Conservation (phyloP, 176 grass and related monocot species). For the Eragrostis nindensis region DNA sequence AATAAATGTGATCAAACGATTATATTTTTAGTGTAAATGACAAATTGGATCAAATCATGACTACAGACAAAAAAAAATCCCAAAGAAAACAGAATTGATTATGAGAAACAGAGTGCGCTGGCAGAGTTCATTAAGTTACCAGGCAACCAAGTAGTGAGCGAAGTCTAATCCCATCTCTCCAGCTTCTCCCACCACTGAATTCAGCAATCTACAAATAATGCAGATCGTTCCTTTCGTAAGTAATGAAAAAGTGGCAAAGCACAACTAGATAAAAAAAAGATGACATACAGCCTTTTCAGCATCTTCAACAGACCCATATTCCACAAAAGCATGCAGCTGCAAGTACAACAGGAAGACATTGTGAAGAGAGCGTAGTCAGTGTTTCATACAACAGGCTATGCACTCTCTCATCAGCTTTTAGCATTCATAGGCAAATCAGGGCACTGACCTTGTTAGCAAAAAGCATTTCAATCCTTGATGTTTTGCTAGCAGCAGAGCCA, state of each 20-base stretch:
- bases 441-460: conserved; percentile 86
- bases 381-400: not conserved
- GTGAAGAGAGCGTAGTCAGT: conserved; percentile 4
- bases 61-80: conserved; percentile 8
- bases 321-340: conserved; percentile 97
- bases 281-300: conserved; percentile 88
- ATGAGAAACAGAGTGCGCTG: conserved; percentile 26
- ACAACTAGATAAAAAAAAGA: conserved; percentile 20
- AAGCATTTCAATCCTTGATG: conserved; percentile 82
- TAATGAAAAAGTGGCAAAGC: not conserved
- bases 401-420: not conserved
- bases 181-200: conserved; percentile 80
- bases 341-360: conserved; percentile 29
- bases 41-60: not conserved
- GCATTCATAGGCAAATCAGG: conserved; percentile 6
- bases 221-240: not conserved
- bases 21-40: not conserved
- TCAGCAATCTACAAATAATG: conserved; percentile 66
- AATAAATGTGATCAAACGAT: not conserved
- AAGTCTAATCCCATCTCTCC: conserved; percentile 88
- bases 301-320: conserved; percentile 83
- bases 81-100: conserved; percentile 6
- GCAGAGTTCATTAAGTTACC: conserved; percentile 51
- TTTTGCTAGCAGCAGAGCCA: conserved; percentile 54
- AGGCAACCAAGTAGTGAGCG: conserved; percentile 75